A percentile compares a stretch with the other conserved stretches of the same genome.
Conservation (phyloP, 257 asterid species). For the Misopates orontium region DNA sequence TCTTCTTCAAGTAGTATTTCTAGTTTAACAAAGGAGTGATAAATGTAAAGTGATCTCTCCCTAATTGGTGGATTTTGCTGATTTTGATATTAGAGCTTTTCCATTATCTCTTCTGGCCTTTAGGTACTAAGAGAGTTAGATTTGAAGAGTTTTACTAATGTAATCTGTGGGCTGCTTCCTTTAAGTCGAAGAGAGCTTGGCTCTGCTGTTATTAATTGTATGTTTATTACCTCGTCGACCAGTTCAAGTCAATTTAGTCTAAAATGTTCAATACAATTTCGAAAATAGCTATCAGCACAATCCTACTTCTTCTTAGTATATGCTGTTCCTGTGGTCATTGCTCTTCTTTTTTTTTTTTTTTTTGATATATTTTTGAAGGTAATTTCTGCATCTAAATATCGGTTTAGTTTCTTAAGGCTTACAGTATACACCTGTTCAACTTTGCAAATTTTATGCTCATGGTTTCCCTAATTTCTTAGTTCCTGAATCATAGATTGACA, state of each 20-base stretch:
- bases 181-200: background rate
- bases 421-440: too few relatives aligned
- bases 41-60: too few relatives aligned
- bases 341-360: too few relatives aligned
- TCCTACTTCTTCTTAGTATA: conserved; percentile 2
- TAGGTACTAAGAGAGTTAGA: background rate
- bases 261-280: conserved; percentile 11
- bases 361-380: too few relatives aligned
- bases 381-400: too few relatives aligned
- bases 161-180: conserved; percentile 5
- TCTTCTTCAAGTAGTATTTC: background rate
- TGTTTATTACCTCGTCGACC: conserved; percentile 1
- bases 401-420: too few relatives aligned
- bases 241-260: too few relatives aligned
- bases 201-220: conserved; percentile 1
- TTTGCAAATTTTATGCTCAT: too few relatives aligned
- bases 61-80: too few relatives aligned
- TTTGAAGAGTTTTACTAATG: background rate
- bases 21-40: background rate
- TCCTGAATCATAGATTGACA: conserved; percentile 21
- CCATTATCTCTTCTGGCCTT: background rate
- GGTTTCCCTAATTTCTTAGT: too few relatives aligned
- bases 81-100: background rate
- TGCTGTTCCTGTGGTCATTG: conserved; percentile 9
- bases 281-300: background rate